These are phyloP conservation scores for Discostella pseudostelligera DNA, from an alignment of 108 stramenopile species.

Conservation along the genomic window DNA sequence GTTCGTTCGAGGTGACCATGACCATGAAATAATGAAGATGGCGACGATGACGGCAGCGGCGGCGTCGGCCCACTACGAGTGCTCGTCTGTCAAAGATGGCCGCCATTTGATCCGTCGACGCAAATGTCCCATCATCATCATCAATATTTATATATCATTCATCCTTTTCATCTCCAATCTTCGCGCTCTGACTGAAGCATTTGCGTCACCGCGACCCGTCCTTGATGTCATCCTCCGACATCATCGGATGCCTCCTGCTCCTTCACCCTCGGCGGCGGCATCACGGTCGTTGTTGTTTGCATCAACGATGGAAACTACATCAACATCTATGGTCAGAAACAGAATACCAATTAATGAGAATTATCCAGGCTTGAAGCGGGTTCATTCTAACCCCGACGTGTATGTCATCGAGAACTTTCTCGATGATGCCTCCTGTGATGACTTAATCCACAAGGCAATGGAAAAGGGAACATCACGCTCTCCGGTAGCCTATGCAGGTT, in stretches of 20 bases:
- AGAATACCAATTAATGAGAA: slow-evolving; percentile 57
- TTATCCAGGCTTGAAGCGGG: slow-evolving; percentile 52
- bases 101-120: no score
- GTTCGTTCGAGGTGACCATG: no score
- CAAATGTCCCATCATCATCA: no score
- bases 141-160: no score
- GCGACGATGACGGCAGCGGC: no score
- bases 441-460: slow-evolving; percentile 50
- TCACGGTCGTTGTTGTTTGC: neutral
- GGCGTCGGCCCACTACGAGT: no score
- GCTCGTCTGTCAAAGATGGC: no score
- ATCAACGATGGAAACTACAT: neutral
- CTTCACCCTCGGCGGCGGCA: no score
- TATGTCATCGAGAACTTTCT: slow-evolving; percentile 68
- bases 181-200: neutral
- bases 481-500: slow-evolving; percentile 80
- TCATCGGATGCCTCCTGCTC: neutral
- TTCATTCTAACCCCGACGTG: slow-evolving; percentile 73
- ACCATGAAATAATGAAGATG: no score
- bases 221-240: neutral
- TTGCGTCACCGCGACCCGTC: neutral
- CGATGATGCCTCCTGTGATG: slow-evolving; percentile 47
- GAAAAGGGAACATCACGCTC: slow-evolving; percentile 56
- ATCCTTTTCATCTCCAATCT: no score
- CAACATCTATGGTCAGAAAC: slow-evolving; percentile 24